Conservation (phyloP, 2,329 filamentous ascomycete genomes). For the Neonectria neomacrospora region DNA sequence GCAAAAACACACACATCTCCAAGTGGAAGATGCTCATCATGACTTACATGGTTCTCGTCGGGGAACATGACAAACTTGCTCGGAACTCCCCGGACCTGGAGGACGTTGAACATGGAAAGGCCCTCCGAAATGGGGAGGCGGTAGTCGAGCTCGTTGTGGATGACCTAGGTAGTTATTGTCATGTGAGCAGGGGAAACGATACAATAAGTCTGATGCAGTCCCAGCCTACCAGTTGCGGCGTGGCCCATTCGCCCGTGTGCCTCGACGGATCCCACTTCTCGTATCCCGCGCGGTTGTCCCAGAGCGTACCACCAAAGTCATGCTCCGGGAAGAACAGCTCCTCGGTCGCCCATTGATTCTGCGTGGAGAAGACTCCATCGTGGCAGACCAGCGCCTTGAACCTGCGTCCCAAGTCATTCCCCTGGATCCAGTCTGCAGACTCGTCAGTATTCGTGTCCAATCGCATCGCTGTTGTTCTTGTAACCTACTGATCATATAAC, state of each 20-base stretch:
- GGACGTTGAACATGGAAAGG: constrained; percentile 83
- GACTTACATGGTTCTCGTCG: constrained; percentile 70
- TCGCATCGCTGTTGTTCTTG: too few species aligned
- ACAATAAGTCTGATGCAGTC: not conserved
- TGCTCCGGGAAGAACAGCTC: constrained; percentile 78
- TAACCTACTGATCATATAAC: constrained; percentile 76
- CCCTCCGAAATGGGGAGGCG: constrained; percentile 87
- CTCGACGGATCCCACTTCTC: constrained; percentile 76
- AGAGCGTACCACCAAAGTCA: constrained; percentile 71
- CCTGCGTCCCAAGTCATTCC: constrained; percentile 80
- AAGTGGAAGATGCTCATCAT: not conserved
- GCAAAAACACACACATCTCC: not conserved
- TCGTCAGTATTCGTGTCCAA: constrained; percentile 34
- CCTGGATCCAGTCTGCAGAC: constrained; percentile 84
- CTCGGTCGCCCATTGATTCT: constrained; percentile 72
- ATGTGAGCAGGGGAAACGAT: constrained; percentile 5
- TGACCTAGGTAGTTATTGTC: constrained; percentile 55
- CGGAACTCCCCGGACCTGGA: constrained; percentile 79
- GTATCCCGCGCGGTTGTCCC: constrained; percentile 71
- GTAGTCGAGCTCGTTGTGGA: constrained; percentile 93
- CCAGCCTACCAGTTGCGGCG: constrained; percentile 78
- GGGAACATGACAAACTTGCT: constrained; percentile 85
- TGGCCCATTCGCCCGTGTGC: constrained; percentile 77
- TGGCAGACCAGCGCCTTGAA: constrained; percentile 92
- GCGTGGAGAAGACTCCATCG: constrained; percentile 83